Percentiles rank a stretch among this genome's conserved stretches.
These are phyloP conservation scores for Boletus insuetus DNA, from an alignment of 768 basidiomycete genomes.

Conservation along the genomic window DNA sequence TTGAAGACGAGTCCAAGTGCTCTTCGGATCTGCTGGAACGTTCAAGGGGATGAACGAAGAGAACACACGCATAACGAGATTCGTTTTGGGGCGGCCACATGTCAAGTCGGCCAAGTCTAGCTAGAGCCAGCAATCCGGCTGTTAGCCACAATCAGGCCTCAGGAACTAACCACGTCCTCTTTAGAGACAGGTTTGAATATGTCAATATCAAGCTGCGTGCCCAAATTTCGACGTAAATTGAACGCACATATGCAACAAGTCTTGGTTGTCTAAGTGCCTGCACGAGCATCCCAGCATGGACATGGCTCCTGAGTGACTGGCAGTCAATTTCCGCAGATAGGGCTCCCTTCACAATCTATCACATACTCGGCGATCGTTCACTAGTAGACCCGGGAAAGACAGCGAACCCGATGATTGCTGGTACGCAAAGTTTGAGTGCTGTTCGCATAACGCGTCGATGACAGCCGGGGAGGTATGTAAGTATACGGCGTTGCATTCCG, in stretches of 20 bases:
- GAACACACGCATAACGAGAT: conserved; percentile 2
- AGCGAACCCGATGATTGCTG: background rate
- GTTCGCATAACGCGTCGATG: background rate
- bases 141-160: conserved; percentile 4
- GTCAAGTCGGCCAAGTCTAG: conserved; percentile 6
- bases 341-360: background rate
- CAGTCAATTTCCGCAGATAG: conserved; percentile 6
- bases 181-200: conserved; percentile 5
- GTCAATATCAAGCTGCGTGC: conserved; percentile 7
- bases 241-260: conserved; percentile 6
- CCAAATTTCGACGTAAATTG: conserved; percentile 19
- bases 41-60: conserved; percentile 18
- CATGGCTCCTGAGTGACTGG: conserved; percentile 5
- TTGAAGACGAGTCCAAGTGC: background rate
- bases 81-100: conserved; percentile 28
- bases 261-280: conserved; percentile 1
- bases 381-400: background rate
- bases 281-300: background rate
- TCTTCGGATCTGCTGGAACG: conserved; percentile 19
- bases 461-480: background rate
- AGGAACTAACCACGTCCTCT: background rate
- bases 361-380: conserved; percentile 7
- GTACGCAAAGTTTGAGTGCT: background rate
- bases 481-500: background rate
- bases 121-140: background rate